A percentile compares a stretch with the other conserved stretches of the same genome.
These are phyloP conservation scores for Dryas alaskensis DNA, from an alignment of 306 rosid genomes.

Conservation along the genomic window DNA sequence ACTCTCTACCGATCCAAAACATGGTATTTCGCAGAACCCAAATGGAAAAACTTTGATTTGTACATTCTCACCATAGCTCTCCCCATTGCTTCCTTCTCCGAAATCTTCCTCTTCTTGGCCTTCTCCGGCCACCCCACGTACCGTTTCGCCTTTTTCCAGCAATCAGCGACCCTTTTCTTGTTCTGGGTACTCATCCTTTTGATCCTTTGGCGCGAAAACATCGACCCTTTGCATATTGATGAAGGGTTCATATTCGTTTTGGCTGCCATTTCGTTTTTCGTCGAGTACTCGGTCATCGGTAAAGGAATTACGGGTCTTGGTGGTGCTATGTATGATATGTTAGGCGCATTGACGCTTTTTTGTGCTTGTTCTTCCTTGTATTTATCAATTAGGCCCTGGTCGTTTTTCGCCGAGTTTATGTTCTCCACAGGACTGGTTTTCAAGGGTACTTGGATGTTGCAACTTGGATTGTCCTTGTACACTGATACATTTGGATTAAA, in stretches of 20 bases:
- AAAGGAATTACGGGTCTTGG: conserved; percentile 59
- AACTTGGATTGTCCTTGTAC: conserved; percentile 63
- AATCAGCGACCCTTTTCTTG: conserved; percentile 49
- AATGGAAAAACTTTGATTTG: conserved; percentile 69
- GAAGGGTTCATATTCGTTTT: conserved; percentile 37
- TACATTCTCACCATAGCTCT: conserved; percentile 57
- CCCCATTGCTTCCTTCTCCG: conserved; percentile 70
- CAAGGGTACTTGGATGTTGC: conserved; percentile 85
- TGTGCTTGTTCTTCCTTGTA: conserved; percentile 61
- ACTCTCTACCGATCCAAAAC: conserved; percentile 66
- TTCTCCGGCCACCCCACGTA: conserved; percentile 65
- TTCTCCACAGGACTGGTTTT: conserved; percentile 64
- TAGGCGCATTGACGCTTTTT: conserved; percentile 51
- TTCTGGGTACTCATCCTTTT: conserved; percentile 63
- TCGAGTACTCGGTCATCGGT: conserved; percentile 45
- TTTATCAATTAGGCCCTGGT: conserved; percentile 54
- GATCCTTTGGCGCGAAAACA: conserved; percentile 41
- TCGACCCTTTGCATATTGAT: conserved; percentile 32
- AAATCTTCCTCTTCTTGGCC: conserved; percentile 56
- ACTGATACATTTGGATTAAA: conserved; percentile 63
- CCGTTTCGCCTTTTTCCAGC: conserved; percentile 62
- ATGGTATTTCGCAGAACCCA: conserved; percentile 73
- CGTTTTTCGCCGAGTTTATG: conserved; percentile 74
- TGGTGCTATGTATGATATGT: conserved; percentile 50
- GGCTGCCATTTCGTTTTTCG: conserved; percentile 37